Conservation (phyloP, 208 protist species). For the Trypanosoma grayi region DNA sequence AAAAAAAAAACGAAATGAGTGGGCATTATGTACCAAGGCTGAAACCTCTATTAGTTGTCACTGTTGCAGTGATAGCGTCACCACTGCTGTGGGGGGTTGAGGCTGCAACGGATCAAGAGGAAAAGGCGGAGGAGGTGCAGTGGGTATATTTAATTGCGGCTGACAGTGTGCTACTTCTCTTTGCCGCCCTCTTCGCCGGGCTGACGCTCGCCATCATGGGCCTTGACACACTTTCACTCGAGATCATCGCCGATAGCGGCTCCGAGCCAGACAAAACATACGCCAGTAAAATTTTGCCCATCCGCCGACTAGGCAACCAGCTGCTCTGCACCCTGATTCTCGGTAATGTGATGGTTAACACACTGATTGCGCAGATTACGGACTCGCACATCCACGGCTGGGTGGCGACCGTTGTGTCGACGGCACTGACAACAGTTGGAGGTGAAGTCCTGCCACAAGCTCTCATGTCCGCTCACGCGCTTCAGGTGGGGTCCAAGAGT, state of each 20-base stretch:
- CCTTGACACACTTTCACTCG: conserved; percentile 92
- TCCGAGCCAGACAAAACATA: conserved; percentile 89
- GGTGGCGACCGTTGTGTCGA: conserved; percentile 89
- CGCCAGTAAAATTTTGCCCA: conserved; percentile 91
- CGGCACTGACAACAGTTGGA: conserved; percentile 92
- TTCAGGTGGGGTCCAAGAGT: conserved; percentile 91
- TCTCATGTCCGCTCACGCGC: conserved; percentile 90
- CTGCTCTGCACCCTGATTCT: conserved; percentile 96
- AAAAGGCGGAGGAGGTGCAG: conserved; percentile 26
- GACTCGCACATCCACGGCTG: conserved; percentile 85
- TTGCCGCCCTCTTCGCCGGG: conserved; percentile 95
- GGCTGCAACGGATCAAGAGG: conserved; percentile 16
- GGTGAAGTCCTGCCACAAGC: conserved; percentile 97
- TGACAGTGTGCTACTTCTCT: conserved; percentile 81
- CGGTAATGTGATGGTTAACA: conserved; percentile 97
- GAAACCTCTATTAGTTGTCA: not conserved
- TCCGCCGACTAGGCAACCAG: conserved; percentile 95
- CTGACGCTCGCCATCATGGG: conserved; percentile 95
- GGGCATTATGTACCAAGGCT: not conserved
- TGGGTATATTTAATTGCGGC: conserved; percentile 81
- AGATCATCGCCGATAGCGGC: conserved; percentile 91
- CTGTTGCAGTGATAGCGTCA: not conserved
- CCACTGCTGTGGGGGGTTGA: not conserved
- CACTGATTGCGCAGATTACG: conserved; percentile 93
- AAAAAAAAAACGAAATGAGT: not conserved